Evolutionary conservation across 106 monocot genomes (phyloP).

Genomic region (Cymbidium sinense): DNA sequence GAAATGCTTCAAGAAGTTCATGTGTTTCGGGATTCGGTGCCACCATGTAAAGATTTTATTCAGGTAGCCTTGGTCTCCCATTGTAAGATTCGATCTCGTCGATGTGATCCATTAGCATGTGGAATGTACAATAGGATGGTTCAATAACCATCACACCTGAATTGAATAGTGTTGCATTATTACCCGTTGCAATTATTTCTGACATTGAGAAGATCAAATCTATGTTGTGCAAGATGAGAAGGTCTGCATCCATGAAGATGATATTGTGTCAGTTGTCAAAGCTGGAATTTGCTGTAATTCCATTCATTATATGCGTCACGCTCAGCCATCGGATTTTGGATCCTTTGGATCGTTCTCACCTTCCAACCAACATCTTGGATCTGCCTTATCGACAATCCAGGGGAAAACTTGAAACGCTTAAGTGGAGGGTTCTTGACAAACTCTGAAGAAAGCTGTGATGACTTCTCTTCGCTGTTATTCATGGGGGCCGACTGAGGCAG

Average conservation of each 20-base stretch:
- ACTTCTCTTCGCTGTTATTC: too few relatives aligned
- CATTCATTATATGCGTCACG: conserved; percentile 51
- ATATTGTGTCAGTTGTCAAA: conserved; percentile 56
- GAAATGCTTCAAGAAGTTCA: conserved; percentile 57
- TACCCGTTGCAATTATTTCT: conserved; percentile 42
- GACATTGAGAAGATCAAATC: conserved; percentile 42
- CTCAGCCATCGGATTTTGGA: conserved; percentile 47
- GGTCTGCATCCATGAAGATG: conserved; percentile 55
- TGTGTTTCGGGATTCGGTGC: conserved; percentile 43
- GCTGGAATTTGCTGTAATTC: conserved; percentile 69
- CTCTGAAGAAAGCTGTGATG: too few relatives aligned
- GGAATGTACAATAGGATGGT: conserved; percentile 46
- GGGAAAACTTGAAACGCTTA: too few relatives aligned
- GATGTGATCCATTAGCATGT: conserved; percentile 31
- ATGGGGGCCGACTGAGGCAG: too few relatives aligned
- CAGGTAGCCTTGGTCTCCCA: conserved; percentile 54
- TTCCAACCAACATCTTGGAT: conserved; percentile 22
- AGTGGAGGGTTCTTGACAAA: too few relatives aligned
- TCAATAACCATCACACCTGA: conserved; percentile 54
- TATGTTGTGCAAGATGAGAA: conserved; percentile 44
- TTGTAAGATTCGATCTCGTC: conserved; percentile 46
- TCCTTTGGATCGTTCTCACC: conserved; percentile 40
- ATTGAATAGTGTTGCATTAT: conserved; percentile 50
- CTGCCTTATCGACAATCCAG: too few relatives aligned
- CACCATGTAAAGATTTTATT: conserved; percentile 63